These are phyloP conservation scores for Pinus taeda DNA, from an alignment of 75 land plant species.

Conservation along the genomic window DNA sequence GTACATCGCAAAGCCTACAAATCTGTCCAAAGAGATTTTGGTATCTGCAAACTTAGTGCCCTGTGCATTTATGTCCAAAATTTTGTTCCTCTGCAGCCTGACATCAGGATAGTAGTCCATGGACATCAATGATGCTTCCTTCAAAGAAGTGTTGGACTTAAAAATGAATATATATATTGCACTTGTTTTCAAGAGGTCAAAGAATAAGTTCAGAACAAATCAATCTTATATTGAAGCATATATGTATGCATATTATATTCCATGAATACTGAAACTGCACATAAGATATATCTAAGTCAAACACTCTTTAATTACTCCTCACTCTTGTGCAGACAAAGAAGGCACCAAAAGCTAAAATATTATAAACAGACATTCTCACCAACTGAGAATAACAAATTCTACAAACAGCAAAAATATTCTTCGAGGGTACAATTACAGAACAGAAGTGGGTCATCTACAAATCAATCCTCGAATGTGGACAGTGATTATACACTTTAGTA, in stretches of 20 bases:
- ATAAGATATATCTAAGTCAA: neutral
- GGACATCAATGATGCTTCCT: neutral
- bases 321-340: constrained; percentile 7
- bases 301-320: neutral
- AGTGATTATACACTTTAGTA: constrained; percentile 1
- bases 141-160: neutral
- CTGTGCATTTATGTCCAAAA: neutral
- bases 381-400: neutral
- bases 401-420: neutral
- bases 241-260: too few species aligned
- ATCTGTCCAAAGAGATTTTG: neutral
- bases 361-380: neutral
- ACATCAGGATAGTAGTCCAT: neutral
- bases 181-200: too few species aligned
- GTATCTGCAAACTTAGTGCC: too few species aligned
- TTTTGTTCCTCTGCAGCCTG: neutral
- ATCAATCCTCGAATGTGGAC: neutral
- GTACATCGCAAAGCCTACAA: constrained; percentile 1
- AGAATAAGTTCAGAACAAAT: too few species aligned
- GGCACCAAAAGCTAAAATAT: neutral
- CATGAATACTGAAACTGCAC: neutral
- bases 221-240: too few species aligned
- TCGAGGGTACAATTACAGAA: neutral
- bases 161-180: neutral
- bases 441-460: neutral